Base-by-base conservation (phyloP, 148 eudicot genomes). In the Spergularia marina region DNA sequence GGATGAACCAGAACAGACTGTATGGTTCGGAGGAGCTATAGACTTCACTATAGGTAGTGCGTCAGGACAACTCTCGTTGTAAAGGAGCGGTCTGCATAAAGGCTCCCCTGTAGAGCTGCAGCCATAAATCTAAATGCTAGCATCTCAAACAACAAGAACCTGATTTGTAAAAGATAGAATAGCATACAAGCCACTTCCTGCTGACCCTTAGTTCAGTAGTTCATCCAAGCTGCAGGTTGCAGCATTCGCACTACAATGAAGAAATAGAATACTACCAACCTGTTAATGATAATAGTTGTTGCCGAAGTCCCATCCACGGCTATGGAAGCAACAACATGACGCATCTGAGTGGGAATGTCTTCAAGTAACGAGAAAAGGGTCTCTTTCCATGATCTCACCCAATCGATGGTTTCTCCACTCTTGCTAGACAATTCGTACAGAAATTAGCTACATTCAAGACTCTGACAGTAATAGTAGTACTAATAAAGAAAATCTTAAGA, bases 281-380 rank as follows among this genome's bases (percentile, higher is more conserved):
- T 88, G 86, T 96, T 81, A 63, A 92, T 65, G 51, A 96, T 90
- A 65, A 96, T 72, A 71, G 98, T 92, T 68, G 98, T 96, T 55
- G 99, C 97, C 44, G 99, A 96, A 63, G 99, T 96, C 41, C 98
- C 99, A 77, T 96, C 99, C 59, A 96, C 79, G 18, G 98, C 87
- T 70, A 96, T 82, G 25, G 99, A 96, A 68, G 83, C 85, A 36
- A 96, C 68, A 53, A 62, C 66, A 76, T 85, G 78, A 17, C 98
- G 97, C 53, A 92, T 77, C 68, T 72, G 71, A 71, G 49, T 21
- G 10, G 98, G 98, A 72, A 96, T 73, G 75, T 91, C 93, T 62
- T 87, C 90, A 57, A 96, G 87, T 77, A 96, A 89, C 0, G 70
- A 79, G 75, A 87, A 85, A 78, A 96, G 98, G 39, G 99, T 92